These are phyloP conservation scores for Fusarium oxysporum DNA, from an alignment of 2,329 filamentous ascomycete species.

Conservation along the genomic window DNA sequence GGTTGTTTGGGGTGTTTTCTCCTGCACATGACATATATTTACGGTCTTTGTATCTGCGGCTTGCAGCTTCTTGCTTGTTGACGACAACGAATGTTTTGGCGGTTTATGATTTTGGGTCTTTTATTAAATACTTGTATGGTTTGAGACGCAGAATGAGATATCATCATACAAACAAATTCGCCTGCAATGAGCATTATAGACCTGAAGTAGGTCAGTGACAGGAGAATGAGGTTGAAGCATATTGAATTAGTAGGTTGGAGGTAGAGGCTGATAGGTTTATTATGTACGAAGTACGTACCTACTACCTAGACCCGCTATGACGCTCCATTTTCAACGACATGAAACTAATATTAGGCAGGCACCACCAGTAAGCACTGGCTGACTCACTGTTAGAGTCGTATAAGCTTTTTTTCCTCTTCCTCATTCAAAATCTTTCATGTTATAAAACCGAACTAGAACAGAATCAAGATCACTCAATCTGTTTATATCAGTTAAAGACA, in stretches of 20 bases:
- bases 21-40: background rate
- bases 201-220: background rate
- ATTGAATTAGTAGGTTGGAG: no score
- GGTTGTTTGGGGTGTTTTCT: background rate
- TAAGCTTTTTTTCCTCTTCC: background rate
- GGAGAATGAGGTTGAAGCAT: background rate
- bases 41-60: background rate
- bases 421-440: background rate
- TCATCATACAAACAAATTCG: background rate
- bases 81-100: background rate
- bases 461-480: background rate
- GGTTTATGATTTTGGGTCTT: background rate
- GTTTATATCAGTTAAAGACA: background rate
- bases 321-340: background rate
- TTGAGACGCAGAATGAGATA: background rate
- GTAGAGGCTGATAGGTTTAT: background rate
- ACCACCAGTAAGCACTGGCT: conserved; percentile 2
- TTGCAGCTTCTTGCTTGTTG: background rate
- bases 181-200: background rate
- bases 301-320: conserved; percentile 24
- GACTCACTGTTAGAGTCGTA: conserved; percentile 5
- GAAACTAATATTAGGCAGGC: background rate
- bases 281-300: background rate
- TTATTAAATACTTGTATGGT: background rate
- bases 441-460: background rate